Evolutionary conservation across 371 early-diverging fungal species (phyloP).

Genomic region (Capillidium rhysosporum): DNA sequence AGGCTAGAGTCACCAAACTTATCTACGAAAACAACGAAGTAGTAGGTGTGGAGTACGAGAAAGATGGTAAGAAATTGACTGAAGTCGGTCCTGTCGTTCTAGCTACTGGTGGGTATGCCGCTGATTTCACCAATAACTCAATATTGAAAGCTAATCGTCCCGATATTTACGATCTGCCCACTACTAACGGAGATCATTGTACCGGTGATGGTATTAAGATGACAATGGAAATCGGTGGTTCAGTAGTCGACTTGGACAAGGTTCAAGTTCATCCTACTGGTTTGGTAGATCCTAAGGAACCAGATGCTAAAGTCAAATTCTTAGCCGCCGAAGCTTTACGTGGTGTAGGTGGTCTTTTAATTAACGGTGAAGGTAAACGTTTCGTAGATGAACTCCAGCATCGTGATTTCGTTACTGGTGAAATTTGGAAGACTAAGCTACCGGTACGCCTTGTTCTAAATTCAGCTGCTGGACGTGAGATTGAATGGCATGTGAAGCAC

Average conservation of each 20-base stretch:
- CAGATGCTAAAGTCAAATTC: constrained; percentile 69
- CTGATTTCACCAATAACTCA: constrained; percentile 42
- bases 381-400: constrained; percentile 87
- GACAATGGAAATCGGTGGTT: constrained; percentile 58
- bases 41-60: constrained; percentile 66
- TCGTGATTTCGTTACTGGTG: constrained; percentile 69
- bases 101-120: constrained; percentile 86
- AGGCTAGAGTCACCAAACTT: constrained; percentile 44
- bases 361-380: constrained; percentile 66
- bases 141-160: constrained; percentile 35
- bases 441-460: constrained; percentile 75
- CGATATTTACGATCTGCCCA: constrained; percentile 35
- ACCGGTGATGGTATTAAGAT: constrained; percentile 93
- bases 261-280: constrained; percentile 97
- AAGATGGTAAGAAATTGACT: constrained; percentile 27
- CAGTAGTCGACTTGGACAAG: constrained; percentile 82
- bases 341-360: constrained; percentile 81
- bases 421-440: constrained; percentile 63
- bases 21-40: constrained; percentile 34
- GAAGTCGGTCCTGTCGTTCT: constrained; percentile 66
- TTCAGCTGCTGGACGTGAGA: constrained; percentile 66
- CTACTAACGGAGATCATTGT: constrained; percentile 90
- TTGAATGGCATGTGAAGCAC: constrained; percentile 89
- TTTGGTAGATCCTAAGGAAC: constrained; percentile 76
- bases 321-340: constrained; percentile 93